phyloP scores from a whole-genome alignment of 352 stramenopile genomes.

The Peronospora farinosa region DNA sequence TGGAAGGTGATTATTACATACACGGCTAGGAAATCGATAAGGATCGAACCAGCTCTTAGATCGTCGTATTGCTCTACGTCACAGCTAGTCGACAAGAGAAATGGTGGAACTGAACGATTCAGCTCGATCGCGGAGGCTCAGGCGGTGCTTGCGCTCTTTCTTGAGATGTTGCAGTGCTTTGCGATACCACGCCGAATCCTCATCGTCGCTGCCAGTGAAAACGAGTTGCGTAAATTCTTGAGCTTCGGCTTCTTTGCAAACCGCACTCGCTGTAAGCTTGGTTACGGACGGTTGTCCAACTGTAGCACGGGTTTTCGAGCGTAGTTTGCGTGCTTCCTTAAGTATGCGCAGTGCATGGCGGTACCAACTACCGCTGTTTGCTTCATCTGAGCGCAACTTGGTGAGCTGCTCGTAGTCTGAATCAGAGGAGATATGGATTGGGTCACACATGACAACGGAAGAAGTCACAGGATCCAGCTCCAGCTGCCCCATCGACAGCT shows the following conservation, averaged over 20 bases:
- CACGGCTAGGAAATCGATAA: constrained; percentile 4
- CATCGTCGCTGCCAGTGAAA: constrained; percentile 13
- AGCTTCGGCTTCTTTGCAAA: constrained; percentile 5
- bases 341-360: constrained; percentile 34
- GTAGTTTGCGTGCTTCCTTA: constrained; percentile 29
- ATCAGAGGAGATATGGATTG: constrained; percentile 1
- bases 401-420: constrained; percentile 39
- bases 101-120: constrained; percentile 34
- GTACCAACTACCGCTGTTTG: constrained; percentile 28
- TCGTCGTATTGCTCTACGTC: not conserved
- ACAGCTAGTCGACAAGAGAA: constrained; percentile 23
- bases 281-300: not conserved
- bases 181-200: constrained; percentile 26
- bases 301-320: constrained; percentile 3
- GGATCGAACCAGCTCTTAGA: not conserved
- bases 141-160: constrained; percentile 26
- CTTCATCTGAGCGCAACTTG: constrained; percentile 17
- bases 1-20: constrained; percentile 5
- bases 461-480: not conserved
- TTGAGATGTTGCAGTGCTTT: constrained; percentile 31
- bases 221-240: constrained; percentile 27
- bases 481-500: not conserved
- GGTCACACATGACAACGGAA: not conserved
- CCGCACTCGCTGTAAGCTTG: not conserved
- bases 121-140: constrained; percentile 8